Evolutionary conservation across 2,329 filamentous ascomycete genomes (phyloP), one percentile per base, ranked within the genome.

Genomic region (Phyllosticta ampelicida): DNA sequence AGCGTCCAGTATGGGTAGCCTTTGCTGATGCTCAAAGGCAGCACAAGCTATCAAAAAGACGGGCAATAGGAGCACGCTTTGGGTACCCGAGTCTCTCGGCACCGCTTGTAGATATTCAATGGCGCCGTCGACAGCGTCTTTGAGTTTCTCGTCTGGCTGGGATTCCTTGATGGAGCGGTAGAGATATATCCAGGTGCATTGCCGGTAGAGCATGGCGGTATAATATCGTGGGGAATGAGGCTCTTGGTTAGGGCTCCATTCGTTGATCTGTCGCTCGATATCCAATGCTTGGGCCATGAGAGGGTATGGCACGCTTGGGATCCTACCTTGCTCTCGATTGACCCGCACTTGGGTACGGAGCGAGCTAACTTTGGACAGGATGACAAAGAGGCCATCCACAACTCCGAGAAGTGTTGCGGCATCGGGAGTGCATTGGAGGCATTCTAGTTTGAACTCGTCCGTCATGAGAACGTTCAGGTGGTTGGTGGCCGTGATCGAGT

Each of bases 381-480:
- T 85, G 30, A 81, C 80, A 67, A 95, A 90, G 1, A 96, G 76
- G 1, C 89, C 89, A 65, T 96, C 90, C 48, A 87, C 84, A 23
- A 95, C 86, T 20, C 90, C 90, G 5, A 95, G 77, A 4, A 95
- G 77, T n/a, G 75, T 77, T 9, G 79, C 80, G 2, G 78, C 80
- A 62, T 80, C 76, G 1, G 78, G 75, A 55, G 80, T 78, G 28
- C 80, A 76, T 53, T 81, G 76, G 65, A 79, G 82, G 26, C 75
- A 71, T 1, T 80, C 80, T 2, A 82, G 71, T 16, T 74, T 73
- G 66, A 82, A 77, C 55, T 80, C 77, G 23, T 77, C 76, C 61
- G 76, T 75, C 64, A 80, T 76, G 16, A 78, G 74, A n/a, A 80
- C 71, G 5, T 77, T 77, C 11, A 77, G 75, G 53, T 78, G 75